phyloP scores from a whole-genome alignment of 257 asterid genomes.

The Leonotis leonurus region DNA sequence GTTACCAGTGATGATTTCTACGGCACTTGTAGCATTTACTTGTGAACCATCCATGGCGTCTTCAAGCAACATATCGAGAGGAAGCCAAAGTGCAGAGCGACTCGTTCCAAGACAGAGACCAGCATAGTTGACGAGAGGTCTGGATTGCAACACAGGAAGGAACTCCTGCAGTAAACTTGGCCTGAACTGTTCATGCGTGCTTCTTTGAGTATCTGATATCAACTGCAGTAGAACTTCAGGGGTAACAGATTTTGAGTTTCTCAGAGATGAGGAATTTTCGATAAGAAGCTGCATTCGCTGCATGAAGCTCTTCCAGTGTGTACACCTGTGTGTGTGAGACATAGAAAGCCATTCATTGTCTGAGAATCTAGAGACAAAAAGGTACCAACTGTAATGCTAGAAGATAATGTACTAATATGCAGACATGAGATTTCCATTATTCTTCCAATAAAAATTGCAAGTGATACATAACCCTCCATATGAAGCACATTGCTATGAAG shows the following conservation, averaged over 20 bases:
- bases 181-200: slow-evolving; percentile 22
- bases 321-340: slow-evolving; percentile 35
- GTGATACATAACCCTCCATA: not conserved
- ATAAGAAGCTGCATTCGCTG: slow-evolving; percentile 57
- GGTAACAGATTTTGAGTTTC: slow-evolving; percentile 35
- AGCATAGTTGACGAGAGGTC: slow-evolving; percentile 50
- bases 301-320: slow-evolving; percentile 60
- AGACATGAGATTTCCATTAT: not conserved
- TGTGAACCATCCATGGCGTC: slow-evolving; percentile 94
- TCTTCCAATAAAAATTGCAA: not conserved
- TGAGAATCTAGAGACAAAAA: not conserved
- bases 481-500: not conserved
- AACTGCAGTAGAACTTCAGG: slow-evolving; percentile 47
- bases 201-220: slow-evolving; percentile 32
- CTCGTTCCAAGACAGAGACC: slow-evolving; percentile 68
- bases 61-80: slow-evolving; percentile 85
- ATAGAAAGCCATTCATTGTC: not conserved
- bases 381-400: not conserved
- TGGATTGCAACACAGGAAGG: slow-evolving; percentile 33
- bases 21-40: slow-evolving; percentile 80
- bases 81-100: slow-evolving; percentile 84
- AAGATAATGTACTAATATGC: not conserved
- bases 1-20: slow-evolving; percentile 82
- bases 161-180: slow-evolving; percentile 39
- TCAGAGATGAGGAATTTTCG: slow-evolving; percentile 56